A percentile compares a stretch with the other conserved stretches of the same genome.
Evolutionary conservation across 352 stramenopile genomes (phyloP).

Genomic region (Phytophthora constricta): DNA sequence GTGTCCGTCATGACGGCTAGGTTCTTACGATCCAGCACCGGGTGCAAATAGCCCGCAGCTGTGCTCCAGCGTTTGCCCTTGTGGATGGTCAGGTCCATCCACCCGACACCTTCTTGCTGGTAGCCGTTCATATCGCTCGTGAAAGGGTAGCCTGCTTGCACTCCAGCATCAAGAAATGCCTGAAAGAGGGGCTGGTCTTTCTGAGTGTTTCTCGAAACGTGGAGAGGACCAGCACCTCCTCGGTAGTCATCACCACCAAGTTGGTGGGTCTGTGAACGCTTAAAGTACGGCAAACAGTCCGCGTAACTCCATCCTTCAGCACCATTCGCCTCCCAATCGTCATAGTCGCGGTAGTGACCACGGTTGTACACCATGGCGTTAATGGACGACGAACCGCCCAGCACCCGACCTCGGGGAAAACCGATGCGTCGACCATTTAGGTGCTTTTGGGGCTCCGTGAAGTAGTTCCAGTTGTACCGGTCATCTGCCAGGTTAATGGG

Average conservation of each 20-base stretch:
- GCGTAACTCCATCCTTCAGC: constrained; percentile 80
- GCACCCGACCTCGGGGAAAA: constrained; percentile 80
- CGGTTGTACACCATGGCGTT: constrained; percentile 91
- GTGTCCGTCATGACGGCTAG: constrained; percentile 78
- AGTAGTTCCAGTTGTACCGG: constrained; percentile 87
- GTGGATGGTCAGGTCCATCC: constrained; percentile 87
- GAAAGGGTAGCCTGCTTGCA: constrained; percentile 78
- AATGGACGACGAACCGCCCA: constrained; percentile 88
- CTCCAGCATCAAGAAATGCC: constrained; percentile 80
- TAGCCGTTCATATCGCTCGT: constrained; percentile 88
- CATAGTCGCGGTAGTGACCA: constrained; percentile 79
- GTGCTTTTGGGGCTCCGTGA: constrained; percentile 79
- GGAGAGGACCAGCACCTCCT: constrained; percentile 67
- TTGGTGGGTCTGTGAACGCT: constrained; percentile 70
- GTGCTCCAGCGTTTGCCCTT: constrained; percentile 80
- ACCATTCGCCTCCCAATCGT: constrained; percentile 75
- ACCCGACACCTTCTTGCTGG: constrained; percentile 85
- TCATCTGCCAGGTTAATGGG: constrained; percentile 82
- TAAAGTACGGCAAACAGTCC: constrained; percentile 87
- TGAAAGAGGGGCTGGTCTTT: constrained; percentile 81
- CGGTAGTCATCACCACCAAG: constrained; percentile 73
- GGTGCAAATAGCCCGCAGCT: constrained; percentile 67
- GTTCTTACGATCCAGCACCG: constrained; percentile 58
- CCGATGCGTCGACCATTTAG: constrained; percentile 73
- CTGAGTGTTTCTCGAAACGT: constrained; percentile 63